A percentile compares a stretch with the other conserved stretches of the same genome.
These are phyloP conservation scores for Apiotrichum domesticum DNA, from an alignment of 1,284 basidiomycete species.

Conservation along the genomic window DNA sequence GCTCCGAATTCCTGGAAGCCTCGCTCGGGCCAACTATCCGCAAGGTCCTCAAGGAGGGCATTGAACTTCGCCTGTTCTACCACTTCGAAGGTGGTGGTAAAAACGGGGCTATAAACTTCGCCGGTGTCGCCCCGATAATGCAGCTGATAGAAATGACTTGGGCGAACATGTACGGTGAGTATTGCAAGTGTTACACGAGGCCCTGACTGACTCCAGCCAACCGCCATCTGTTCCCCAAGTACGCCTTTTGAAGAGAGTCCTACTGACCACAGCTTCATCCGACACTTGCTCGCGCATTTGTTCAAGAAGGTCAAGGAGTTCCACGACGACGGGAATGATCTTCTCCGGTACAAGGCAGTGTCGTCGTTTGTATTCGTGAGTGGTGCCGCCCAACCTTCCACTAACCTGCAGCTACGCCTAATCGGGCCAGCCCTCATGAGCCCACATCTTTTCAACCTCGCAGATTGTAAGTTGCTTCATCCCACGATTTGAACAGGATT, in stretches of 20 bases:
- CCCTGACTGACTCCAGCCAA: conserved; percentile 19
- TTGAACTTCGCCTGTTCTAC: conserved; percentile 9
- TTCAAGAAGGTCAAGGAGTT: conserved; percentile 23
- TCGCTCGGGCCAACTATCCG: conserved; percentile 25
- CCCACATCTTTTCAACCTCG: conserved; percentile 32
- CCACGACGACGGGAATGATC: conserved; percentile 18
- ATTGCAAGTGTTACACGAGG: not conserved
- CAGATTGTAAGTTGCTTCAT: conserved; percentile 3
- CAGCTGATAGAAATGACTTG: conserved; percentile 21
- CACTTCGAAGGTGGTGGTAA: not conserved
- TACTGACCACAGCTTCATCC: conserved; percentile 16
- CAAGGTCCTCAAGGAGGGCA: conserved; percentile 4
- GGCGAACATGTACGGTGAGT: conserved; percentile 23
- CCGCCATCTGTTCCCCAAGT: conserved; percentile 27
- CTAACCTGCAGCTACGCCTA: conserved; percentile 25
- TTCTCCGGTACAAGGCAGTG: conserved; percentile 29
- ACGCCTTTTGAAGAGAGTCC: not conserved
- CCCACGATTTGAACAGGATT: too few relatives aligned
- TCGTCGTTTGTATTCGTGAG: conserved; percentile 34
- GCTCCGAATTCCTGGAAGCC: conserved; percentile 21
- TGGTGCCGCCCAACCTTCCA: not conserved
- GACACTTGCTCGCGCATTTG: conserved; percentile 22
- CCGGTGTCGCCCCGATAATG: conserved; percentile 2
- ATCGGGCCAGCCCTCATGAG: conserved; percentile 33
- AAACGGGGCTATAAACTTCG: conserved; percentile 7